Percentiles rank a stretch among this genome's conserved stretches.
Evolutionary conservation across 2,329 filamentous ascomycete species (phyloP).

Genomic region (Talaromyces piceae): DNA sequence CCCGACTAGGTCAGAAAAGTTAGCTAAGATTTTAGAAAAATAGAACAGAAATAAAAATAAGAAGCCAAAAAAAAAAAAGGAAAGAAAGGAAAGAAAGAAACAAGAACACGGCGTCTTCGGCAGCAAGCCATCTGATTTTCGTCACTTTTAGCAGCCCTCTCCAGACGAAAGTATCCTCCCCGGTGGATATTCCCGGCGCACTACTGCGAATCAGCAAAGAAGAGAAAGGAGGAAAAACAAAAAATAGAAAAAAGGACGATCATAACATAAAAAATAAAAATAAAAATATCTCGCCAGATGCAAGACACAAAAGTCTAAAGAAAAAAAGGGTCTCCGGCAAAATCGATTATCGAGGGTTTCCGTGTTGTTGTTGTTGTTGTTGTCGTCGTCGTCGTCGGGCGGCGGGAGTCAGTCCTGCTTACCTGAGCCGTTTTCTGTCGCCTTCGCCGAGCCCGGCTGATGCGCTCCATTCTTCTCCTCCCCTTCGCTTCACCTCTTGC

Average conservation of each 20-base stretch:
- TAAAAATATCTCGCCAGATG: too few species aligned
- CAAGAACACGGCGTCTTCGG: neutral
- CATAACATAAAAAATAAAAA: too few species aligned
- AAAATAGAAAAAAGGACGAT: too few species aligned
- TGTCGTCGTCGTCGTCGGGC: neutral
- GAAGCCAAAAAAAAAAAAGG: neutral
- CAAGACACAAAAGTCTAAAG: neutral
- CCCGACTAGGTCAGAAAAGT: too few species aligned
- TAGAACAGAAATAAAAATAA: neutral
- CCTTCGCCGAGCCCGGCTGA: conserved; percentile 10
- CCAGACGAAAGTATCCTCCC: neutral
- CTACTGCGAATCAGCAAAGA: too few species aligned
- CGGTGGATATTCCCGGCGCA: neutral
- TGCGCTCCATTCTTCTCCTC: neutral
- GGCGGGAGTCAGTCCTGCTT: neutral
- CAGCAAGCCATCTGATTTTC: neutral
- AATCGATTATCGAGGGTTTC: too few species aligned
- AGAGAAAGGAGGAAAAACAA: too few species aligned
- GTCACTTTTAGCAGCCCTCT: neutral
- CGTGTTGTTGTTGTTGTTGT: neutral
- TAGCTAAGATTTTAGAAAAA: too few species aligned
- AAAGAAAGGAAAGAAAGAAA: neutral
- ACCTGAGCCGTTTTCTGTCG: conserved; percentile 2
- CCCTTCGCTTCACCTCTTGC: neutral
- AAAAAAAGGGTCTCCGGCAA: neutral